Base-by-base conservation (phyloP, 257 asterid species). In the Apocynum venetum region DNA sequence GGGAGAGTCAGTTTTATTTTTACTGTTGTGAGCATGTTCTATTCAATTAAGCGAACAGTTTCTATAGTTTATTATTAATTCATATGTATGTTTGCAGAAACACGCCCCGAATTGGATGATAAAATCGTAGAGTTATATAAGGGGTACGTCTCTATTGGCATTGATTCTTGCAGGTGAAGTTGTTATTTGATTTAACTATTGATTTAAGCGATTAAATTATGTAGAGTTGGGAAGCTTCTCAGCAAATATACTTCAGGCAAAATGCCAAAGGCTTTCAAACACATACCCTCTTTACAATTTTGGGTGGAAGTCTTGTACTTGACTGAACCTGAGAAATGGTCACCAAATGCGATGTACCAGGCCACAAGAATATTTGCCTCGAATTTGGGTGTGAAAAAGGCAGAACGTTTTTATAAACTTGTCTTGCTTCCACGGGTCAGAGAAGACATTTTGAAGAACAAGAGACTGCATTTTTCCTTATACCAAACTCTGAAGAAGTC, bases 291-390 rank as follows among this genome's bases (percentile, higher is more conserved):
- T 40, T 35, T 91, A 71, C 89, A 88, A 77, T 83, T 76, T 52
- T 94, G 97, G 97, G 98, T 92, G 84, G 97, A 89, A 85, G 95
- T 94, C 38, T 84, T 94, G 64, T 83, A 89, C 83, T 71, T 94
- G 82, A 92, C 97, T 12, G 98, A 92, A 77, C 98, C 97, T 36
- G 95, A 92, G 79, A 92, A 89, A 65, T 94, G 98, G 98, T 92
- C 98, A 13, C 91, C 97, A 59, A 90, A 92, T 85, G 98, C 94
- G 8, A 87, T 94, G 92, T 91, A 80, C 82, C 97, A 94, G 87
- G 97, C 98, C 47, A 94, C 97, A n/a, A 88, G 96, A 86, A 89
- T 92, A 52, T 94, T 94, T 81, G 92, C 97, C 85, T 92, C 98
- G 67, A 91, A 91, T 91, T 43, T 94, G 91, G 95, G 93, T 72